Evolutionary conservation across 2,329 filamentous ascomycete species (phyloP), one percentile per base, ranked within the genome.

Genomic region (Fusarium tricinctum): DNA sequence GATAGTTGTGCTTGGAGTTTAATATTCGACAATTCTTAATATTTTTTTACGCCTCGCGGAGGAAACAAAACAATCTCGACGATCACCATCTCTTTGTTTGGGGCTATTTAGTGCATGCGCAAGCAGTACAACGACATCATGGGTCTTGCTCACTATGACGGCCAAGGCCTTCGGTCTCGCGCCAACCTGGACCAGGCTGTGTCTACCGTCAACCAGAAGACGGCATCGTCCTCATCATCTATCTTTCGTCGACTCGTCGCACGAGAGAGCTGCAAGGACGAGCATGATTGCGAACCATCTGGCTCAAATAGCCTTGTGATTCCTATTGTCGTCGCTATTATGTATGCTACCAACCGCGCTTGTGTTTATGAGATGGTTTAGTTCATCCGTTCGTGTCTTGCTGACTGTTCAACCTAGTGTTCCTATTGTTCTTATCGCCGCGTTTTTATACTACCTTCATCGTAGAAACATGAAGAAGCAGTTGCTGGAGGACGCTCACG

Each of bases 391-490:
- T 40, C 43, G 43, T 38, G 40, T 42, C 26, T 52, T 60, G 56
- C 73, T 78, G 45, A 75, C 65, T 40, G 23, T 42, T 51, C 7
- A 28, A 45, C 53, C 8, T 75, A 97, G 94, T 42, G 88, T 98
- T 54, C 94, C 96, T 1, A 76, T 97, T 46, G 82, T 89, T 30
- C 81, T 87, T 63, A 90, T 92, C 20, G 77, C 91, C 2, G 76
- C 88, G 47, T 86, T 93, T 2, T 82, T 97, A 39, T 75, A 94
- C 68, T 91, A 89, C 75, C 85, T 99, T 35, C 94, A 97, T 77
- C 88, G 93, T 52, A 87, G 93, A 77, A 91, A 93, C 74, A 81
- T 92, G 39, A 88, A 86, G 77, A 93, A 89, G 74, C 84, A 93
- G 67, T 84, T 84, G 56, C 81, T 85, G 60, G 96, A 99, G 80